Evolutionary conservation across 495 filamentous ascomycete genomes (phyloP).

Genomic region (Venustampulla echinocandica): DNA sequence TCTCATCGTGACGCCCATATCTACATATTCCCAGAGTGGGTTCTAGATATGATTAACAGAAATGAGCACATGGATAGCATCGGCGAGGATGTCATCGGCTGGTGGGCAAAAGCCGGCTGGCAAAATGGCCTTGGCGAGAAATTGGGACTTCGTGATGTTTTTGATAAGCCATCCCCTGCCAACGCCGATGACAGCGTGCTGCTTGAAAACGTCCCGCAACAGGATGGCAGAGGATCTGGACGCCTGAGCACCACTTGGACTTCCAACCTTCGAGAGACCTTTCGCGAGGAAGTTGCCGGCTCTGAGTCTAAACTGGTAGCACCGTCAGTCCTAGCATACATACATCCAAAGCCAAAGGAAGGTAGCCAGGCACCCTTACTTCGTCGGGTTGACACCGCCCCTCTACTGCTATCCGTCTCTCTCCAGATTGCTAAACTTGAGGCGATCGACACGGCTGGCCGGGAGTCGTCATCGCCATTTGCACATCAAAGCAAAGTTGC

Average conservation of each 20-base stretch:
- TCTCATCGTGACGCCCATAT: conserved; percentile 83
- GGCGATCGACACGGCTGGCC: conserved; percentile 56
- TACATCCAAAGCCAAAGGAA: conserved; percentile 44
- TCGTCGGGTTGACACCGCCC: conserved; percentile 77
- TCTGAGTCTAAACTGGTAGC: conserved; percentile 28
- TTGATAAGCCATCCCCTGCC: conserved; percentile 31
- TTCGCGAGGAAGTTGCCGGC: not conserved
- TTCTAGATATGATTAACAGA: conserved; percentile 65
- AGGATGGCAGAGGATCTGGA: conserved; percentile 56
- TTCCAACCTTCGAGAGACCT: conserved; percentile 19
- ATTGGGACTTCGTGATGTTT: conserved; percentile 59
- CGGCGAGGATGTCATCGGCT: conserved; percentile 85
- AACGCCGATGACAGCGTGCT: conserved; percentile 30
- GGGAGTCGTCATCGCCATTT: conserved; percentile 52
- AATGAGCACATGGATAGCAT: conserved; percentile 80
- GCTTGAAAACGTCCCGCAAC: conserved; percentile 29
- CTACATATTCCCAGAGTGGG: conserved; percentile 89
- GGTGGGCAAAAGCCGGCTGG: conserved; percentile 93
- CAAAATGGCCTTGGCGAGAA: conserved; percentile 72
- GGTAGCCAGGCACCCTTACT: conserved; percentile 46
- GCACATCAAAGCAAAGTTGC: conserved; percentile 73
- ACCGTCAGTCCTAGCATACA: conserved; percentile 70
- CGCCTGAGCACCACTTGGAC: conserved; percentile 47
- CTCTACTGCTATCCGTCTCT: conserved; percentile 69
- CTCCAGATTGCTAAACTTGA: conserved; percentile 73